Conservation (phyloP, 345 rosid genomes). For the Eucalyptus tenuipes region DNA sequence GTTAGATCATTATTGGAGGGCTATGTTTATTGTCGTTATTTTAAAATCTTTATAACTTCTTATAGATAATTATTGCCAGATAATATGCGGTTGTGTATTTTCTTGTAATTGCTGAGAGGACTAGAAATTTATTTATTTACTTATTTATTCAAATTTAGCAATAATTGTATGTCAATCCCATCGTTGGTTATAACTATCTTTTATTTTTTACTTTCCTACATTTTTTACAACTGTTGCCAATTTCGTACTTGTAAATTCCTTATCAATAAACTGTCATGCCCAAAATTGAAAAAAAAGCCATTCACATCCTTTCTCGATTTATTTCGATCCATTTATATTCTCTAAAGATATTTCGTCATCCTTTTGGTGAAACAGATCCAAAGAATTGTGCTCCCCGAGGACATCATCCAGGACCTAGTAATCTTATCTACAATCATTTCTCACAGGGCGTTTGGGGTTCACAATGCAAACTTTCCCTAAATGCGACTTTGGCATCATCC, state of each 20-base stretch:
- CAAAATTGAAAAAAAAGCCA: fast-evolving
- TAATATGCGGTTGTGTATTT: not conserved
- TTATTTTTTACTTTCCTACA: not conserved
- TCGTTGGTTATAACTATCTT: not conserved
- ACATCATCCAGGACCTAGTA: not conserved
- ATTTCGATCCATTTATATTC: not conserved
- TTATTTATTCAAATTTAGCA: not conserved
- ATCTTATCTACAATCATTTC: not conserved
- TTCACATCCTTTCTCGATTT: not conserved
- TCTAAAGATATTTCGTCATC: not conserved
- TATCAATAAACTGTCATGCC: not conserved
- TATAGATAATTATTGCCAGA: not conserved
- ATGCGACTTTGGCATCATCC: not conserved
- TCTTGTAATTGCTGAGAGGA: not conserved
- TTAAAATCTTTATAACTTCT: not conserved
- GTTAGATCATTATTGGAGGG: not conserved
- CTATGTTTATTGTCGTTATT: not conserved
- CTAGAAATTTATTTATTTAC: not conserved
- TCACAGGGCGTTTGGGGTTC: not conserved
- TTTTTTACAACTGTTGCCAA: not conserved
- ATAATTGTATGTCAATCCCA: not conserved
- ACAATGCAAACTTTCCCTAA: not conserved
- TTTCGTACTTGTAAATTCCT: not conserved
- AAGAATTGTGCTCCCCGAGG: no score
- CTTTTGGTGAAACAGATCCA: not conserved